A percentile compares a stretch with the other conserved stretches of the same genome.
Evolutionary conservation across 805 yeast genomes (phyloP).

Genomic region (Suhomyces sp.): DNA sequence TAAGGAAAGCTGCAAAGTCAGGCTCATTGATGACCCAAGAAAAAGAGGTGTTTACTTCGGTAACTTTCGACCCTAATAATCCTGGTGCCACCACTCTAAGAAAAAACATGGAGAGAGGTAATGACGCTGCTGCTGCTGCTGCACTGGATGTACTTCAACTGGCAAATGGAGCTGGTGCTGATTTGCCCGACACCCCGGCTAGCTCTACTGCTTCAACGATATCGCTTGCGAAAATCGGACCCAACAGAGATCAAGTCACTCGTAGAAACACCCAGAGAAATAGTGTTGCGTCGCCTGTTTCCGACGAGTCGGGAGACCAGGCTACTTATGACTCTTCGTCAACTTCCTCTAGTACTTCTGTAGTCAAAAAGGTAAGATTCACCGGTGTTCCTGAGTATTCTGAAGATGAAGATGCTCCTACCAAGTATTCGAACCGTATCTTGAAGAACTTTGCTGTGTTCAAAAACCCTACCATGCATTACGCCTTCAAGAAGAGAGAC

Average conservation of each 20-base stretch:
- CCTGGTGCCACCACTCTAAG: slow-evolving; percentile 22
- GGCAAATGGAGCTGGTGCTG: neutral
- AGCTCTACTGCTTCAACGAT: neutral
- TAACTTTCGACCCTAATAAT: slow-evolving; percentile 39
- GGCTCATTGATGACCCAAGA: slow-evolving; percentile 39
- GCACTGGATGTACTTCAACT: neutral
- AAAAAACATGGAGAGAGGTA: slow-evolving; percentile 1
- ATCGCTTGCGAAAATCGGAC: slow-evolving; percentile 3
- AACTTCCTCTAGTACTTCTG: slow-evolving; percentile 10
- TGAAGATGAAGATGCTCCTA: slow-evolving; percentile 56
- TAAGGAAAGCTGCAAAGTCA: slow-evolving; percentile 35
- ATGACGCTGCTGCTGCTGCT: neutral
- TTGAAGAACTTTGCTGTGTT: slow-evolving; percentile 40
- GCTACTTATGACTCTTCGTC: slow-evolving; percentile 4
- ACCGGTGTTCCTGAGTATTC: slow-evolving; percentile 50
- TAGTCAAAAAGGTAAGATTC: slow-evolving; percentile 47
- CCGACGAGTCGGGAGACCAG: neutral
- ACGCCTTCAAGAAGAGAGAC: slow-evolving; percentile 31
- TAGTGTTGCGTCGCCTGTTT: slow-evolving; percentile 18
- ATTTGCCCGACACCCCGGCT: neutral
- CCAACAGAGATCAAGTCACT: slow-evolving; percentile 24
- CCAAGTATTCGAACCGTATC: slow-evolving; percentile 35
- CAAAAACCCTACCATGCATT: slow-evolving; percentile 9
- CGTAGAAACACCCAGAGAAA: slow-evolving; percentile 30
- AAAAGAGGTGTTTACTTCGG: slow-evolving; percentile 32